Evolutionary conservation across 805 yeast species (phyloP), one percentile per base, ranked within the genome.

Genomic region (Alloascoidea hylecoeti): DNA sequence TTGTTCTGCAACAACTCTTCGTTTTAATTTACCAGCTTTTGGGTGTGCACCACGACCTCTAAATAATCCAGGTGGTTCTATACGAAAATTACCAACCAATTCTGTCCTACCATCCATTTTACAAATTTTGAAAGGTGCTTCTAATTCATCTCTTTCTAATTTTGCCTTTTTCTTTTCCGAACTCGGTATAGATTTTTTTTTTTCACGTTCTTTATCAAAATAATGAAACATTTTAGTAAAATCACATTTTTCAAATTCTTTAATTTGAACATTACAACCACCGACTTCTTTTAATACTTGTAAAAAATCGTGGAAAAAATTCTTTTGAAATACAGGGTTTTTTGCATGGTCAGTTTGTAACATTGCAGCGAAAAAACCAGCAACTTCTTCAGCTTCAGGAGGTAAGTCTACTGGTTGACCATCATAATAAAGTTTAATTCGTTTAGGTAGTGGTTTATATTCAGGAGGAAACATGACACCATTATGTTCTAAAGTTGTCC

Each of bases 31-130:
- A 34, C 98, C 98, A 1, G 96, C 88, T 56, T 82, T 85, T 14
- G 97, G 97, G 56, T 88, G 97, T 0, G 89, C 86, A 51, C 96
- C 97, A 57, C 97, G 81, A 34, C 97, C 98, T 57, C 96, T 69
- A 54, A 88, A 89, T 39, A 89, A 62, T 2, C 95, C 96, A 0
- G 98, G 97, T 19, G 97, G 97, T 64, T 89, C 98, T 36, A 89
- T 78, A 51, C 89, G 67, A 56, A 89, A 89, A 54, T 89, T 89
- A 16, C 96, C 96, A 18, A 89, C 94, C 49, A 78, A 88, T 51
- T 89, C 96, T 49, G 72, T 79, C 47, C 95, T 70, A 14, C 96
- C 96, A 53, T 89, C 84, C 36, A 89, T 61, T 23, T 70, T 53
- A 61, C 97, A 89, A 17, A 70, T 75, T 50, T 82, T 83, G 60